Percentiles rank a stretch among this genome's conserved stretches.
Conservation (phyloP, 768 basidiomycete genomes). For the Suillus paluster region DNA sequence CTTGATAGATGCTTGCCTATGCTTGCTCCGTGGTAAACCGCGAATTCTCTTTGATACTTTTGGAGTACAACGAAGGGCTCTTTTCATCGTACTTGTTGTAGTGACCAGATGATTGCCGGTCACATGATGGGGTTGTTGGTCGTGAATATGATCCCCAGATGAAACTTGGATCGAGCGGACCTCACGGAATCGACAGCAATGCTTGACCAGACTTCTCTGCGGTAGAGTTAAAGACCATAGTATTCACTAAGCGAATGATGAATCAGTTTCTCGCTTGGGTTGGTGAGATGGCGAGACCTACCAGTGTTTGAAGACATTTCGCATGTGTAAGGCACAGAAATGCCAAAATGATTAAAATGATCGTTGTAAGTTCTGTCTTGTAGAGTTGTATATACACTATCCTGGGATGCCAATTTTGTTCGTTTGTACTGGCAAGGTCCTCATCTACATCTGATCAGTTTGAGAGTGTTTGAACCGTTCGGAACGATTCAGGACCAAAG, state of each 20-base stretch:
- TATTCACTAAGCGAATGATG: neutral
- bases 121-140: neutral
- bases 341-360: too few relatives aligned
- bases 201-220: neutral
- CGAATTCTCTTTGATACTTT: too few relatives aligned
- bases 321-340: too few relatives aligned
- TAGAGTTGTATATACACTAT: too few relatives aligned
- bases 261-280: neutral
- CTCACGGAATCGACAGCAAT: neutral
- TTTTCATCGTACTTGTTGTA: neutral
- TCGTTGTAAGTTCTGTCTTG: too few relatives aligned
- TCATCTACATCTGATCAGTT: too few relatives aligned
- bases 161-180: neutral
- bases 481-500: too few relatives aligned
- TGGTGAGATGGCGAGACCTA: neutral
- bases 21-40: neutral
- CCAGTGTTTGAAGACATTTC: too few relatives aligned
- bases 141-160: neutral
- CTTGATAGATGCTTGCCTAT: neutral
- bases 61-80: neutral
- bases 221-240: too few relatives aligned
- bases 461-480: too few relatives aligned
- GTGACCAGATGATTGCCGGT: neutral
- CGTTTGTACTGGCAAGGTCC: too few relatives aligned
- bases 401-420: too few relatives aligned